phyloP scores from a whole-genome alignment of 805 yeast genomes.

The Ogataea pilisensis region DNA sequence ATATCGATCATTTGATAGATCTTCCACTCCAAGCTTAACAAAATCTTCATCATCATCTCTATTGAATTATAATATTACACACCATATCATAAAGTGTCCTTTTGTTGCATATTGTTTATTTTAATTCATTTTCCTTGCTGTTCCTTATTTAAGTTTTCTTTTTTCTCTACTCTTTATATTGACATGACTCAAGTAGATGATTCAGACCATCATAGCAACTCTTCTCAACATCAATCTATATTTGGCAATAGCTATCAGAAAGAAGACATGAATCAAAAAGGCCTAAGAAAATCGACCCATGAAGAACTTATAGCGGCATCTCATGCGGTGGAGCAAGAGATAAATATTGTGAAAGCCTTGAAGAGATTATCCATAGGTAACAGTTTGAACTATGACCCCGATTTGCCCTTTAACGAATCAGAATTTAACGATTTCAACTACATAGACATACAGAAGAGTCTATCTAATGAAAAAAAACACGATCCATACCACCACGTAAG shows the following conservation, averaged over 20 bases:
- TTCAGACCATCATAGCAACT: too few relatives aligned
- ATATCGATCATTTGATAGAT: too few relatives aligned
- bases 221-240: too few relatives aligned
- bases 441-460: slow-evolving; percentile 8
- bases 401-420: slow-evolving; percentile 43
- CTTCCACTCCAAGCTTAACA: too few relatives aligned
- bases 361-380: slow-evolving; percentile 72
- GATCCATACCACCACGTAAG: neutral
- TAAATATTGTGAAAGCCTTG: slow-evolving; percentile 67
- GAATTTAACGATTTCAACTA: slow-evolving; percentile 20
- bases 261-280: neutral
- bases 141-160: too few relatives aligned
- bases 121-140: too few relatives aligned
- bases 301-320: slow-evolving; percentile 56
- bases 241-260: neutral
- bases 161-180: too few relatives aligned
- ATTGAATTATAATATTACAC: too few relatives aligned
- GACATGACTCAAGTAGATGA: neutral
- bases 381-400: slow-evolving; percentile 62
- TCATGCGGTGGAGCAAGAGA: slow-evolving; percentile 70
- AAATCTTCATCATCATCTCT: too few relatives aligned
- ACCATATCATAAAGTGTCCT: too few relatives aligned
- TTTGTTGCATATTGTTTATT: too few relatives aligned
- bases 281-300: slow-evolving; percentile 27
- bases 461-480: neutral